Evolutionary conservation across 176 grass and related monocot species (phyloP), one percentile per base, ranked within the genome.

Genomic region (Lolium multiflorum): DNA sequence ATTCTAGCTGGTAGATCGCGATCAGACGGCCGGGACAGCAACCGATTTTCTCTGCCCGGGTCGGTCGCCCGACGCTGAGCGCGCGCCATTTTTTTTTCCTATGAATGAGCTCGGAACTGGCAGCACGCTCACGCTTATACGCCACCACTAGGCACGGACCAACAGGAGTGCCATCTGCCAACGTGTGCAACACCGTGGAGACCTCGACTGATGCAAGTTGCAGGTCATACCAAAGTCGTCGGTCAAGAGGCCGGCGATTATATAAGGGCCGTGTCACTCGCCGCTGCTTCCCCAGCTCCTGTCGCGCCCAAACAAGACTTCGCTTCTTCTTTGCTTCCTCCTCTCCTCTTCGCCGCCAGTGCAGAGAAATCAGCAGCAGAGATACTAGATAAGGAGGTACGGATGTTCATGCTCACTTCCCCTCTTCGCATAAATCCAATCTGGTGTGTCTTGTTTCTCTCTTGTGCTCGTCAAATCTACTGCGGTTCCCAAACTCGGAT

Each of bases 251-350:
- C 24, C 12, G 14, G 52, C 52, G 2, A n/a, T 39, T 78, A 78
- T 41, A 78, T 58, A 78, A 77, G 8, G 54, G 75, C 9, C 75
- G 31, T 39, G 28, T 12, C 64, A 67, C 31, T 41, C 31, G 75
- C 75, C 55, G 10, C n/a, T 41, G 50, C 11, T 57, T 78, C 28
- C 26, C 52, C 26, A 37, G 7, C 71, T 67, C 28, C 63, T 66
- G 13, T 25, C 4, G 73, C 73, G 48, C 48, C 74, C 50, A 77
- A 28, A 55, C 11, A 17, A 2, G 11, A 18, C 51, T 58, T 57
- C 1, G 26, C 68, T n/a, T 31, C 10, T 39, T 10, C 47, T 82
- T n/a, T 38, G 49, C 79, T 37, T 31, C 60, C 15, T 48, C 49
- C 14, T 78, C 74, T 18, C 20, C 52, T 3, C 17, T n/a, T n/a